Base-by-base conservation (phyloP, 345 rosid genomes). In the Carallia brachiata region DNA sequence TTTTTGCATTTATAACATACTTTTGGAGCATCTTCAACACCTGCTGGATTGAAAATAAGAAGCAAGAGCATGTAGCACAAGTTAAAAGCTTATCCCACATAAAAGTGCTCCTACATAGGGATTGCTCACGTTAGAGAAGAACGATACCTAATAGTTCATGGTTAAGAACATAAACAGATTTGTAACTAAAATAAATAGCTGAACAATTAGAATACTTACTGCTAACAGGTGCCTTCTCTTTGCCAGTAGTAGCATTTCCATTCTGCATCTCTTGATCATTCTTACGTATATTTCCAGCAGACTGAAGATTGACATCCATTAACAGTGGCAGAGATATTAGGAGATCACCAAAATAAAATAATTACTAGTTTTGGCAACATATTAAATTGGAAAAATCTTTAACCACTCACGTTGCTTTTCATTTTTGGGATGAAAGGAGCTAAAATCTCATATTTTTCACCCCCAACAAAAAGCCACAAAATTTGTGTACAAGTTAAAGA, bases 1-100 rank as follows among this genome's bases (percentile, higher is more conserved):
- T 78, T 88, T 81, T 95, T 95, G 76, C 99, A 95, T 77, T 83
- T 89, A 63, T 95, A 95, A 76, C 99, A 95, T 75, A 92, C 63
- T 84, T 92, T 95, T 57, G 77, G 86, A 58, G 88, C 94, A 79
- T 86, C 91, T 48, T 77, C 87, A 30, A 77, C 62, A 82, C 78
- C 97, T 89, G 91, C 81, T 63, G 77, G 50, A 71, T 64, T 69
- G 36, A 66, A 65, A 44, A 44, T 12, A 12, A 2, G 50, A 4
- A 0, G 17, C 50, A 44, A 55, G 15, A 36, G 32, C 28, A 48
- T 10, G 44, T 44, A 66, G 60, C 6, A 54, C 5, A 28, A 65
- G 30, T 66, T 23, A 34, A n/a, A 61, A 2, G 4, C 16, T 34
- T 18, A 57, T 52, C 69, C 68, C n/a, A 23, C 6, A 7, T 9